Evolutionary conservation across 1,139 yeast genomes (phyloP).

Genomic region (Hemisphaericaspora subhashii): DNA sequence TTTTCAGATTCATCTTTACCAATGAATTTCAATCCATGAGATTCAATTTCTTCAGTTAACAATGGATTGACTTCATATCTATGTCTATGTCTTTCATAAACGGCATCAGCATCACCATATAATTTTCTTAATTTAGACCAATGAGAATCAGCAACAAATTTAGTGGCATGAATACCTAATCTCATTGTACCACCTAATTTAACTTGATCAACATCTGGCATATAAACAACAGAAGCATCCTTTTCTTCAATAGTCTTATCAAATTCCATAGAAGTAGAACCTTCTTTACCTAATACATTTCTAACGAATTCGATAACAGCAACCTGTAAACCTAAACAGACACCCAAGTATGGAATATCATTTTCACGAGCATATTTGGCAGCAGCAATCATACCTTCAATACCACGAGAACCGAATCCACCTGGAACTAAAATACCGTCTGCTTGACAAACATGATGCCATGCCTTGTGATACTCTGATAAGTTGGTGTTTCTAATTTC

Average conservation of each 20-base stretch:
- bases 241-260: conserved; percentile 61
- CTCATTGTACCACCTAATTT: conserved; percentile 99
- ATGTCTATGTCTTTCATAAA: conserved; percentile 96
- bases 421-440: conserved; percentile 98
- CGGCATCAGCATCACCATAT: conserved; percentile 70
- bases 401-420: conserved; percentile 96
- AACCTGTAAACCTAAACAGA: conserved; percentile 95
- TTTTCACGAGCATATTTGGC: conserved; percentile 98
- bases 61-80: conserved; percentile 96
- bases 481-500: conserved; percentile 62
- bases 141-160: conserved; percentile 68
- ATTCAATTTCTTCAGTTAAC: conserved; percentile 67
- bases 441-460: conserved; percentile 92
- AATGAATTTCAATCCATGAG: conserved; percentile 78
- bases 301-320: conserved; percentile 95
- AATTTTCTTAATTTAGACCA: conserved; percentile 75
- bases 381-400: conserved; percentile 97
- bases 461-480: conserved; percentile 86
- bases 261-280: conserved; percentile 85
- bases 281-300: conserved; percentile 65
- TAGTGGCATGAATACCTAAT: conserved; percentile 89
- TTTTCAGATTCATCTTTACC: conserved; percentile 89
- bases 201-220: conserved; percentile 97
- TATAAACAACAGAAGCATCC: conserved; percentile 83
- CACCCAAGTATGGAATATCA: conserved; percentile 91